Conservation (phyloP, 768 basidiomycete genomes). For the Russula vinacea region DNA sequence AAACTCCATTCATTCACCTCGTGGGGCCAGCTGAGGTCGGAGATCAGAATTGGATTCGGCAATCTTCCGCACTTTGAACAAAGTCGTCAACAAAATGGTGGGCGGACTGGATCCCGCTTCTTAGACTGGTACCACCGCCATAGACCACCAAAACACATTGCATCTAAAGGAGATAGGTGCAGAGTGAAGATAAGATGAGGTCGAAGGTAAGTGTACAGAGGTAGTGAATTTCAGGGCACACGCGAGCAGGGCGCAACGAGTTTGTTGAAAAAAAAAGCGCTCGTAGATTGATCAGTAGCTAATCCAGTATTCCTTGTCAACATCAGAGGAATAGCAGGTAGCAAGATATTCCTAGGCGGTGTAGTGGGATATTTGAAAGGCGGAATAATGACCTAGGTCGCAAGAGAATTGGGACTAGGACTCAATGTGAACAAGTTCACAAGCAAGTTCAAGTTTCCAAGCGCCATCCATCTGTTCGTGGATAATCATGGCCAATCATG, state of each 20-base stretch:
- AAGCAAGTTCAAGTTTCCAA: not conserved
- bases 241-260: conserved; percentile 2
- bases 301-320: not conserved
- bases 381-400: not conserved
- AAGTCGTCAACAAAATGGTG: conserved; percentile 17
- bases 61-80: conserved; percentile 22
- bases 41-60: conserved; percentile 20
- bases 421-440: not conserved
- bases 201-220: not conserved
- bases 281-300: conserved; percentile 3
- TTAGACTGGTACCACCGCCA: not conserved
- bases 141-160: not conserved
- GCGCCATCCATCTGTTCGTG: not conserved
- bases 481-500: not conserved
- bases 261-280: conserved; percentile 14
- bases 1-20: conserved; percentile 13
- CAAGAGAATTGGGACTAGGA: not conserved
- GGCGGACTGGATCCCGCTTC: not conserved
- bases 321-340: not conserved
- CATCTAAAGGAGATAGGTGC: not conserved
- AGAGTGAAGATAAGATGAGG: not conserved
- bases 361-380: not conserved
- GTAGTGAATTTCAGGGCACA: not conserved
- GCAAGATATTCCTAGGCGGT: not conserved
- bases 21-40: conserved; percentile 23